Conservation (phyloP, 169 alveolate genomes). For the Eimeria maxima region DNA sequence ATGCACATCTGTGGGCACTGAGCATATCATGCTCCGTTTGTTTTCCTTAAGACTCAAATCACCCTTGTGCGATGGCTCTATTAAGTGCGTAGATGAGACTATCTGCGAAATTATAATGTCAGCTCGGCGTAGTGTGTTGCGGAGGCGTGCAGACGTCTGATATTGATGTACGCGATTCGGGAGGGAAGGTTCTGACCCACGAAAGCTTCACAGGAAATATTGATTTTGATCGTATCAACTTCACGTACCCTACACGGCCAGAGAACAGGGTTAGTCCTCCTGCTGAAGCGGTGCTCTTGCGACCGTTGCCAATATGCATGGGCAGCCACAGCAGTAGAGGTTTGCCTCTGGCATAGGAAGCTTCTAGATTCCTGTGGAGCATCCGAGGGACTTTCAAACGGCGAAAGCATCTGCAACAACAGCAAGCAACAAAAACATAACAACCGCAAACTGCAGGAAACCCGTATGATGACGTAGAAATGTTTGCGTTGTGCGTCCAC, state of each 20-base stretch:
- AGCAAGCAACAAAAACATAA: not conserved
- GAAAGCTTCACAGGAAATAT: not conserved
- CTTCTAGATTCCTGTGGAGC: too few species aligned
- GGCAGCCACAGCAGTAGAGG: too few species aligned
- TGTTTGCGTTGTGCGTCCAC: not conserved
- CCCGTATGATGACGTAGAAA: too few species aligned
- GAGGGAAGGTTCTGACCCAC: conserved; percentile 38
- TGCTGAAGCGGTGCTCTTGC: not conserved
- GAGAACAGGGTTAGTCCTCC: conserved; percentile 34
- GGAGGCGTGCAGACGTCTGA: conserved; percentile 49
- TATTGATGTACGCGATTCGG: conserved; percentile 72
- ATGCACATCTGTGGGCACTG: too few species aligned
- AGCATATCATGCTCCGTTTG: too few species aligned
- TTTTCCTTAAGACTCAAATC: not conserved
- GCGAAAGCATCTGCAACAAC: not conserved
- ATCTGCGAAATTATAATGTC: not conserved
- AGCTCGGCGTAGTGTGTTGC: not conserved
- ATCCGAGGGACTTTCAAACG: too few species aligned
- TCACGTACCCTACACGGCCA: conserved; percentile 76
- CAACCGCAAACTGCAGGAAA: too few species aligned
- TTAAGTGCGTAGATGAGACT: not conserved
- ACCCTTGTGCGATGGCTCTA: not conserved
- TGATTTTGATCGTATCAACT: conserved; percentile 42
- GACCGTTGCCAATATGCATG: not conserved
- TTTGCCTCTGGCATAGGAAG: too few species aligned